Conservation (phyloP, 1,284 basidiomycete genomes). For the Trametes versicolor region DNA sequence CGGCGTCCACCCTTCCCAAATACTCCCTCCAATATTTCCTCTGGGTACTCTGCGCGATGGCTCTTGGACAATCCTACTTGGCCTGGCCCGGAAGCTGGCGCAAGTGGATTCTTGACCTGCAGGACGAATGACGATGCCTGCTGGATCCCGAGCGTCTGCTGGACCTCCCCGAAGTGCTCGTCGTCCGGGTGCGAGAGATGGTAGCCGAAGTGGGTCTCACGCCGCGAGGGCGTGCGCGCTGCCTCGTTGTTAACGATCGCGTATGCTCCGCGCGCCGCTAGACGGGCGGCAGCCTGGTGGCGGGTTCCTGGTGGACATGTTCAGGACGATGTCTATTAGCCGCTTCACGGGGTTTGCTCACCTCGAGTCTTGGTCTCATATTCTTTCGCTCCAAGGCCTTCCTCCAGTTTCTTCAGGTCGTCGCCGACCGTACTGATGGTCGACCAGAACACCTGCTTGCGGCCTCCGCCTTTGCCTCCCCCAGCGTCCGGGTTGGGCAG, state of each 20-base stretch:
- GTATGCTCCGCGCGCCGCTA: slow-evolving; percentile 71
- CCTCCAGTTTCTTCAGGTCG: slow-evolving; percentile 59
- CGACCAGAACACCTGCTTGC: slow-evolving; percentile 66
- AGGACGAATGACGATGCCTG: slow-evolving; percentile 60
- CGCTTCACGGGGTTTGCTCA: slow-evolving; percentile 29
- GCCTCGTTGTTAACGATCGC: slow-evolving; percentile 64
- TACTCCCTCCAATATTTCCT: slow-evolving; percentile 55
- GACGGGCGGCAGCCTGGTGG: slow-evolving; percentile 62
- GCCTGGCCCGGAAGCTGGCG: slow-evolving; percentile 49
- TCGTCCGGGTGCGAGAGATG: slow-evolving; percentile 62
- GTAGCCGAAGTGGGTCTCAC: slow-evolving; percentile 66
- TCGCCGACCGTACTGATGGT: slow-evolving; percentile 61
- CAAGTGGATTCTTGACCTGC: slow-evolving; percentile 67
- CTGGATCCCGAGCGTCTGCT: slow-evolving; percentile 60
- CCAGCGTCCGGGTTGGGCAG: slow-evolving; percentile 61
- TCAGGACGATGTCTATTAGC: background rate
- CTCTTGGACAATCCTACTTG: slow-evolving; percentile 47
- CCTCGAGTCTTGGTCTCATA: slow-evolving; percentile 76
- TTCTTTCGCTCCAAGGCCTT: slow-evolving; percentile 59
- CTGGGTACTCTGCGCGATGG: slow-evolving; percentile 55
- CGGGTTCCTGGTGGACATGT: slow-evolving; percentile 53
- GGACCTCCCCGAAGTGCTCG: slow-evolving; percentile 58
- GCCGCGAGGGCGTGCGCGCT: slow-evolving; percentile 52
- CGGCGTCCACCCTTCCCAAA: slow-evolving; percentile 55
- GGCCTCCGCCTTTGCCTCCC: slow-evolving; percentile 46